phyloP scores from a whole-genome alignment of 192 early-diverging fungal genomes.

The Spinellus fusiger region DNA sequence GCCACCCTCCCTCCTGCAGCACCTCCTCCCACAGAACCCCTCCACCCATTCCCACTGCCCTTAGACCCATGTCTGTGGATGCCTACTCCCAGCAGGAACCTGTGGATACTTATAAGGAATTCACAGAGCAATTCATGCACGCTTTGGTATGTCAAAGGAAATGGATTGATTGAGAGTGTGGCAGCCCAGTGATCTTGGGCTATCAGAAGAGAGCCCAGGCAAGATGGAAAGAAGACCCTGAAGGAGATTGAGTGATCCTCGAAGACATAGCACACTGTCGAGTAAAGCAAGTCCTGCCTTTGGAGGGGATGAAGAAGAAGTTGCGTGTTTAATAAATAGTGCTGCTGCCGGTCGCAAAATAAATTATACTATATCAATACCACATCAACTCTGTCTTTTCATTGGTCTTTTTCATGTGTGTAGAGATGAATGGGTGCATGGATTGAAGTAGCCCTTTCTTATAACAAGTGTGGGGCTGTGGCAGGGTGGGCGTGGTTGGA shows the following conservation, averaged over 20 bases:
- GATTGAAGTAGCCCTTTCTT: too few relatives aligned
- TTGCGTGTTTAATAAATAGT: conserved; percentile 8
- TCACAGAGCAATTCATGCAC: conserved; percentile 11
- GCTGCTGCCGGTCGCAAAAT: too few relatives aligned
- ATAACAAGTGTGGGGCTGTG: too few relatives aligned
- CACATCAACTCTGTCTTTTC: too few relatives aligned
- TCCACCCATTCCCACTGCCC: conserved; percentile 5
- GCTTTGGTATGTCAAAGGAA: conserved; percentile 12
- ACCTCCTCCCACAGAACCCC: conserved; percentile 4
- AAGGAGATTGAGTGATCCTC: not conserved
- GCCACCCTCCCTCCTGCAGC: conserved; percentile 3
- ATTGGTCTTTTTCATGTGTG: too few relatives aligned
- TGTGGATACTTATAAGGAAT: conserved; percentile 11
- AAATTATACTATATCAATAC: too few relatives aligned
- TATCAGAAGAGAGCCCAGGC: not conserved
- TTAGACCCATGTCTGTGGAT: conserved; percentile 3
- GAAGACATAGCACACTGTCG: not conserved
- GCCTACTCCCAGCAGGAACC: not conserved
- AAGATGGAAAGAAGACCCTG: conserved; percentile 7
- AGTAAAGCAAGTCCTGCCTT: conserved; percentile 7
- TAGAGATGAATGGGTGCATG: too few relatives aligned
- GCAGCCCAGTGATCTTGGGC: conserved; percentile 10
- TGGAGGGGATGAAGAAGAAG: conserved; percentile 19
- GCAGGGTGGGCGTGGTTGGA: too few relatives aligned
- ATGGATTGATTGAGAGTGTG: conserved; percentile 9